A percentile compares a stretch with the other conserved stretches of the same genome.
These are phyloP conservation scores for Puccinia novopanici DNA, from an alignment of 1,284 basidiomycete genomes.

Conservation along the genomic window DNA sequence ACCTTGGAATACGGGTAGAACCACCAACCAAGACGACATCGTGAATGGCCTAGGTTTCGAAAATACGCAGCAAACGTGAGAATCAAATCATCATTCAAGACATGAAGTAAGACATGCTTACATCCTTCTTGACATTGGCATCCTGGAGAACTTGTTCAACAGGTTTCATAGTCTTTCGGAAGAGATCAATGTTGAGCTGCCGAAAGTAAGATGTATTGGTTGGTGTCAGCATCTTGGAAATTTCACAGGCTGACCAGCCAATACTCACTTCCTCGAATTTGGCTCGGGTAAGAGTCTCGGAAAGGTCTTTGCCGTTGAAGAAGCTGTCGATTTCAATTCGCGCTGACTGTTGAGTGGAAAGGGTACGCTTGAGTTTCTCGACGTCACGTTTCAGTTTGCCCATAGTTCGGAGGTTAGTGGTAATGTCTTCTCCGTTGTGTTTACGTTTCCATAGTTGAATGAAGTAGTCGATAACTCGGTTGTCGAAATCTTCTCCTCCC, in stretches of 20 bases:
- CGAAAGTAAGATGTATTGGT: background rate
- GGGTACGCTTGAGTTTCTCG: conserved; percentile 59
- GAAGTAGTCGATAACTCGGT: conserved; percentile 65
- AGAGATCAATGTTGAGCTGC: conserved; percentile 59
- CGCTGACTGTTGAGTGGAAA: conserved; percentile 59
- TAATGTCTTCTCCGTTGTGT: conserved; percentile 53
- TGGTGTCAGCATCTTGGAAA: background rate
- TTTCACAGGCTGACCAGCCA: background rate
- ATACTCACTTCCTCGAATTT: conserved; percentile 58
- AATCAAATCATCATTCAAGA: too few relatives aligned
- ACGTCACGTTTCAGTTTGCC: conserved; percentile 59
- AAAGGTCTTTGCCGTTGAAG: conserved; percentile 60
- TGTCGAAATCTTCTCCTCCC: conserved; percentile 99
- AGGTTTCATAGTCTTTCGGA: conserved; percentile 60
- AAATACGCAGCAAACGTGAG: background rate
- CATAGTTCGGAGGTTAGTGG: conserved; percentile 57
- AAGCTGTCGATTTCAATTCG: conserved; percentile 60
- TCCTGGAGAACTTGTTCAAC: conserved; percentile 58
- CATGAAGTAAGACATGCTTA: background rate
- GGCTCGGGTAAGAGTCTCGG: conserved; percentile 59
- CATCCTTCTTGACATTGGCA: conserved; percentile 50
- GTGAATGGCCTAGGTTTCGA: conserved; percentile 30
- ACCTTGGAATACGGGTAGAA: conserved; percentile 98
- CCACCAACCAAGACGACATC: conserved; percentile 76
- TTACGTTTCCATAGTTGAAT: conserved; percentile 60